Evolutionary conservation across 192 early-diverging fungal genomes (phyloP).

Genomic region (Coemansia sp.): DNA sequence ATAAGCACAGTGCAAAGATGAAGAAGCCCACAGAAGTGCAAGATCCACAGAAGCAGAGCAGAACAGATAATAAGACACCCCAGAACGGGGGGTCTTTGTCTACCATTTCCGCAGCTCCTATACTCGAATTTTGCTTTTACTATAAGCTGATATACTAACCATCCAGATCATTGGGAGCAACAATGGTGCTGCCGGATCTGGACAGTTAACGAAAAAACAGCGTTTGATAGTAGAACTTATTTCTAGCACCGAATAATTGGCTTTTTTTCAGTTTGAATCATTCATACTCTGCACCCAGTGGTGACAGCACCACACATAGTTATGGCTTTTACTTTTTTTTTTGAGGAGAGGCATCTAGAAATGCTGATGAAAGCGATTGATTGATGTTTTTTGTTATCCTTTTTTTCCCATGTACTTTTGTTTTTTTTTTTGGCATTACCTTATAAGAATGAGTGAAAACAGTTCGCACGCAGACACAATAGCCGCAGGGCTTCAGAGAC

Average conservation of each 20-base stretch:
- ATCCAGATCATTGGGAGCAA: not conserved
- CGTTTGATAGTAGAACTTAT: not conserved
- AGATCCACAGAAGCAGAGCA: not conserved
- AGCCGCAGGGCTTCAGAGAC: slow-evolving; percentile 34
- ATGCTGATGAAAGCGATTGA: no score
- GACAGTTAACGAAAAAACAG: slow-evolving; percentile 7
- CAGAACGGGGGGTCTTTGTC: not conserved
- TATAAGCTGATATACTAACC: slow-evolving; percentile 7
- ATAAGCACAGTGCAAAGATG: no score
- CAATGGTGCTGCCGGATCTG: not conserved
- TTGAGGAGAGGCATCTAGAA: no score
- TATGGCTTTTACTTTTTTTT: not conserved
- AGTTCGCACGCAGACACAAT: slow-evolving; percentile 10
- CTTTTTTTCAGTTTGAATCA: not conserved
- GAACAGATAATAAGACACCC: not conserved
- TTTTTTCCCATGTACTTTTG: not conserved
- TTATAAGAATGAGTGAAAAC: not conserved
- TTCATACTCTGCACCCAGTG: not conserved
- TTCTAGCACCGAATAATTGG: not conserved
- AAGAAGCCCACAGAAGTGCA: not conserved
- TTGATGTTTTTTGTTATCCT: not conserved
- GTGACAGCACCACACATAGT: not conserved
- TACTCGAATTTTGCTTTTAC: not conserved
- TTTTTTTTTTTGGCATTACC: not conserved
- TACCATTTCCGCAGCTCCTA: not conserved